phyloP scores from a whole-genome alignment of 2,329 filamentous ascomycete species.

The Penicillium corylophilum region DNA sequence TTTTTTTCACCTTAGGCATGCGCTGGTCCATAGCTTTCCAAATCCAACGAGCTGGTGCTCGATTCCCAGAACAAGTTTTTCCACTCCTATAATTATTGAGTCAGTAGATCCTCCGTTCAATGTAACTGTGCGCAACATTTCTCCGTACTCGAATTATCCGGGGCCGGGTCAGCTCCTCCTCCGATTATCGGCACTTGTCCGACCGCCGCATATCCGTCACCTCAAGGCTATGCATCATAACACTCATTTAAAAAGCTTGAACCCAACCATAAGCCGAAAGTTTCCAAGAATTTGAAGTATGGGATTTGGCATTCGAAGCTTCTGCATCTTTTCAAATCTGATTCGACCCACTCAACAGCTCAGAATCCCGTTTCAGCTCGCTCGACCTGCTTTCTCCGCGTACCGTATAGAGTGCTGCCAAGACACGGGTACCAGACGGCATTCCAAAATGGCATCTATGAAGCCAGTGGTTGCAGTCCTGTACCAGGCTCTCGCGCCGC shows the following conservation, averaged over 20 bases:
- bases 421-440: not conserved
- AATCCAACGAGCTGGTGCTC: not conserved
- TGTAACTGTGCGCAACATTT: not conserved
- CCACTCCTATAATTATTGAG: not conserved
- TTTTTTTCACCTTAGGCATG: not conserved
- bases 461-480: constrained; percentile 43
- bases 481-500: constrained; percentile 50
- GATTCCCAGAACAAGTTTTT: not conserved
- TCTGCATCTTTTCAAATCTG: not conserved
- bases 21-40: not conserved
- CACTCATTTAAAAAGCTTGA: not conserved
- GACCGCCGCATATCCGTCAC: not conserved
- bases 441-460: not conserved
- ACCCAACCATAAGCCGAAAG: not conserved
- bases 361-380: not conserved
- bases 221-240: not conserved
- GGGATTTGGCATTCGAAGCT: not conserved
- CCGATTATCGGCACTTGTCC: too few species aligned
- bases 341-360: not conserved
- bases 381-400: not conserved
- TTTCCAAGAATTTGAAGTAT: not conserved
- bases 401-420: not conserved
- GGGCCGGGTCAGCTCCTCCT: constrained; percentile 1
- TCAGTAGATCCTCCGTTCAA: not conserved
- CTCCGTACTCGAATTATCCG: not conserved